Percentiles rank a stretch among this genome's conserved stretches.
Conservation (phyloP, 306 rosid genomes). For the Lotus japonicus region DNA sequence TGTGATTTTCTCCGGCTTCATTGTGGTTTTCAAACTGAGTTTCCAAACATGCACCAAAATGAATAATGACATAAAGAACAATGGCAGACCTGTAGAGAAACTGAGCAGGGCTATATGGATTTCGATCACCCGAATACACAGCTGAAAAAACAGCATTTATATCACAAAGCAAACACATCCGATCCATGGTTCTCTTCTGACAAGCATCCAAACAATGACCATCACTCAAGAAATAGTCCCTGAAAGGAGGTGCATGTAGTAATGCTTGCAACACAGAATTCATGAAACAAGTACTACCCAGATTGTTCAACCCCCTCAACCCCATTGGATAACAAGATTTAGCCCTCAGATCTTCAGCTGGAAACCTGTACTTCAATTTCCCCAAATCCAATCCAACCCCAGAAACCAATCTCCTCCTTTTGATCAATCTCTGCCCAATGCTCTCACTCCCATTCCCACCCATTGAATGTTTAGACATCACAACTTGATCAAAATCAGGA, state of each 20-base stretch:
- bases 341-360: slow-evolving; percentile 45
- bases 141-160: slow-evolving; percentile 78
- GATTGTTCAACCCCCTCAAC: slow-evolving; percentile 80
- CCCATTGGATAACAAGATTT: slow-evolving; percentile 94
- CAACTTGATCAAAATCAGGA: slow-evolving; percentile 75
- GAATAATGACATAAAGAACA: neutral
- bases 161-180: slow-evolving; percentile 83
- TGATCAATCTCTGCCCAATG: slow-evolving; percentile 69
- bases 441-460: slow-evolving; percentile 43
- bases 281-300: slow-evolving; percentile 92
- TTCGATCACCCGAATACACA: slow-evolving; percentile 73
- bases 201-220: slow-evolving; percentile 74
- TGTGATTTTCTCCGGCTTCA: too few species aligned
- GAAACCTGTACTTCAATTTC: slow-evolving; percentile 31
- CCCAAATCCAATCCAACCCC: slow-evolving; percentile 40
- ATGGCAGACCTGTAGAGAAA: slow-evolving; percentile 71
- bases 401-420: slow-evolving; percentile 62
- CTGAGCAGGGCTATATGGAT: slow-evolving; percentile 87
- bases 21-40: too few species aligned
- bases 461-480: slow-evolving; percentile 62
- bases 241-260: slow-evolving; percentile 86
- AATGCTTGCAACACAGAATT: slow-evolving; percentile 91
- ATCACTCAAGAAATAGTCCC: slow-evolving; percentile 86
- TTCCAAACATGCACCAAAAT: too few species aligned
- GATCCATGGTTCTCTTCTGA: slow-evolving; percentile 48